Percentiles rank a stretch among this genome's conserved stretches.
These are phyloP conservation scores for Chlorella sorokiniana DNA, from an alignment of 139 green algal genomes.

Conservation along the genomic window DNA sequence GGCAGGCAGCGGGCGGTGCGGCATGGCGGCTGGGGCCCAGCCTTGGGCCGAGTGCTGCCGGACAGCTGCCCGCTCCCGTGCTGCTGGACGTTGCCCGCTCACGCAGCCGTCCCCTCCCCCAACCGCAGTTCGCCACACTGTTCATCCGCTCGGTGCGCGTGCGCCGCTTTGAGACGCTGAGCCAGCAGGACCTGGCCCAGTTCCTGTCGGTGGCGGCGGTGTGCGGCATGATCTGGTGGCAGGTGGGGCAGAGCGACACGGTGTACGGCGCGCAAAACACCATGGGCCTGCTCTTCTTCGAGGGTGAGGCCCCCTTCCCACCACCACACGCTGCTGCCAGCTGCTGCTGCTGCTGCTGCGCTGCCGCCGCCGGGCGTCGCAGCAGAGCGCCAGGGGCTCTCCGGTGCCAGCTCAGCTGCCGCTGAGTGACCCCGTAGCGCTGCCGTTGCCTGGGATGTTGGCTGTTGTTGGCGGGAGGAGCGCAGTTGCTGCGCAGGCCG, in stretches of 20 bases:
- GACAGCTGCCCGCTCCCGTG: too few relatives aligned
- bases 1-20: neutral
- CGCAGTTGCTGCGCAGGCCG: too few relatives aligned
- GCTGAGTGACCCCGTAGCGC: too few relatives aligned
- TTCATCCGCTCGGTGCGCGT: constrained; percentile 27
- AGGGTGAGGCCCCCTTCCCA: too few relatives aligned
- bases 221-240: constrained; percentile 58
- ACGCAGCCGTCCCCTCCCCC: neutral
- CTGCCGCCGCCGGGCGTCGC: too few relatives aligned
- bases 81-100: neutral
- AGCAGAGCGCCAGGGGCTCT: too few relatives aligned
- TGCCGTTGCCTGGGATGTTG: too few relatives aligned
- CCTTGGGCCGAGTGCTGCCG: too few relatives aligned
- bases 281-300: constrained; percentile 64
- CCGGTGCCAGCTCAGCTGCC: too few relatives aligned
- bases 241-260: constrained; percentile 38
- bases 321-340: too few relatives aligned
- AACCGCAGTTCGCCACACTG: constrained; percentile 23
- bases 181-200: constrained; percentile 28
- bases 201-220: constrained; percentile 46
- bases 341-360: too few relatives aligned
- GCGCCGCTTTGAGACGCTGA: constrained; percentile 39
- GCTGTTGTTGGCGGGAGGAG: too few relatives aligned
- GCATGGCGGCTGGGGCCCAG: neutral
- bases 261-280: constrained; percentile 22